Evolutionary conservation across 257 asterid species (phyloP).

Genomic region (Scutellaria minor): DNA sequence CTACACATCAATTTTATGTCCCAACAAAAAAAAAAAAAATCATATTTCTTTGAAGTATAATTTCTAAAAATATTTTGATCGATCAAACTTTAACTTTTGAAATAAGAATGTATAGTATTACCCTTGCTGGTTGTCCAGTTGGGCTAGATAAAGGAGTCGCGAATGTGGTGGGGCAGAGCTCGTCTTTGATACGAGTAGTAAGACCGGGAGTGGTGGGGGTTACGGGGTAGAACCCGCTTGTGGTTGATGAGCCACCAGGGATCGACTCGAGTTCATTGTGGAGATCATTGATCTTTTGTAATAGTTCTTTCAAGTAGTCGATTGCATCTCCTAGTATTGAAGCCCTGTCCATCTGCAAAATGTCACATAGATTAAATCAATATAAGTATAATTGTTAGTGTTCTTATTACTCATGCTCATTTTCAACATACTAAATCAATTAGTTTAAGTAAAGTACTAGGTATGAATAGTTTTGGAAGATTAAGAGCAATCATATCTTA

Average conservation of each 20-base stretch:
- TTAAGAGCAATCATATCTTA: too few relatives aligned
- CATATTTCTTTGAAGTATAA: too few relatives aligned
- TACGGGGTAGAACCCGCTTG: constrained; percentile 50
- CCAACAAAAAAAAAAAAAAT: background rate
- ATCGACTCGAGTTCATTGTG: constrained; percentile 69
- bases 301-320: constrained; percentile 72
- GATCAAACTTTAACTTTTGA: too few relatives aligned
- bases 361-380: background rate
- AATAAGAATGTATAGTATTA: constrained; percentile 17
- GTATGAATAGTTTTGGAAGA: too few relatives aligned
- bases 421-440: background rate
- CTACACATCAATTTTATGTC: constrained; percentile 33
- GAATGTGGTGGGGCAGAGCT: constrained; percentile 64
- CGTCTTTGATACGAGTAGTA: constrained; percentile 63
- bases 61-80: too few relatives aligned
- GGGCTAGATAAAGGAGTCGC: constrained; percentile 74
- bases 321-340: constrained; percentile 84
- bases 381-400: background rate
- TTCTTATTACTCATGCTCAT: background rate
- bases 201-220: constrained; percentile 61
- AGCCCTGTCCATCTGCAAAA: constrained; percentile 77
- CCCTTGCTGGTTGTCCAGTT: constrained; percentile 70
- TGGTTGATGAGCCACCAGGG: constrained; percentile 48
- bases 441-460: background rate
- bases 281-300: constrained; percentile 69